A percentile compares a stretch with the other conserved stretches of the same genome.
Evolutionary conservation across 148 eudicot genomes (phyloP).

Genomic region (Spergularia marina): DNA sequence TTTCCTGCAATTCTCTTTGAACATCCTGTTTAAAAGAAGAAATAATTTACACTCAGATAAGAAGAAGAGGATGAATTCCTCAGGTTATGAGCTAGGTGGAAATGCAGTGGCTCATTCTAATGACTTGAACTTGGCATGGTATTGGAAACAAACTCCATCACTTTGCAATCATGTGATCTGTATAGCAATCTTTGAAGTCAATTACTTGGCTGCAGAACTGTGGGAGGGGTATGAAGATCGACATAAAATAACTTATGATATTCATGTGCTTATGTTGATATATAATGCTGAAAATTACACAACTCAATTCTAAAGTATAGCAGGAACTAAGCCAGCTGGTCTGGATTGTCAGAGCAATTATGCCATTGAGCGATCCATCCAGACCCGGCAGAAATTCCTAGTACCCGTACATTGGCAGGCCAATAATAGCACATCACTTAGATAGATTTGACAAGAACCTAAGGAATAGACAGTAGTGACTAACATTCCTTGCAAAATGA

Average conservation of each 20-base stretch:
- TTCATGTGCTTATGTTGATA: no score
- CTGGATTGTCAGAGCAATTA: no score
- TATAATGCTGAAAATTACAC: no score
- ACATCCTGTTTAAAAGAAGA: slow-evolving; percentile 26
- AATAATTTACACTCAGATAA: neutral
- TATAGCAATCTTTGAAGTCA: neutral
- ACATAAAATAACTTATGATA: neutral
- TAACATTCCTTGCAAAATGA: neutral
- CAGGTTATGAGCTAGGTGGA: neutral
- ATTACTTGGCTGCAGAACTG: neutral
- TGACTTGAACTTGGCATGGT: neutral
- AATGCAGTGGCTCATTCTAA: neutral
- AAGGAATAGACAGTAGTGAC: slow-evolving; percentile 20
- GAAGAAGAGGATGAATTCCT: neutral
- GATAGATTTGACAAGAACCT: neutral
- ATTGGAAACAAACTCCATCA: neutral
- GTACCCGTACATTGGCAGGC: neutral
- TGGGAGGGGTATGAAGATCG: neutral
- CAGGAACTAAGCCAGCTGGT: no score
- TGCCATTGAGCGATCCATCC: no score
- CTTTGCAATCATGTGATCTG: neutral
- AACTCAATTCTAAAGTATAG: no score
- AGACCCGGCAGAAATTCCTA: no score
- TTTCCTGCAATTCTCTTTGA: slow-evolving; percentile 38
- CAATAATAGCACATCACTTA: neutral